Base-by-base conservation (phyloP, 2,329 filamentous ascomycete genomes). In the Scorias spongiosa region DNA sequence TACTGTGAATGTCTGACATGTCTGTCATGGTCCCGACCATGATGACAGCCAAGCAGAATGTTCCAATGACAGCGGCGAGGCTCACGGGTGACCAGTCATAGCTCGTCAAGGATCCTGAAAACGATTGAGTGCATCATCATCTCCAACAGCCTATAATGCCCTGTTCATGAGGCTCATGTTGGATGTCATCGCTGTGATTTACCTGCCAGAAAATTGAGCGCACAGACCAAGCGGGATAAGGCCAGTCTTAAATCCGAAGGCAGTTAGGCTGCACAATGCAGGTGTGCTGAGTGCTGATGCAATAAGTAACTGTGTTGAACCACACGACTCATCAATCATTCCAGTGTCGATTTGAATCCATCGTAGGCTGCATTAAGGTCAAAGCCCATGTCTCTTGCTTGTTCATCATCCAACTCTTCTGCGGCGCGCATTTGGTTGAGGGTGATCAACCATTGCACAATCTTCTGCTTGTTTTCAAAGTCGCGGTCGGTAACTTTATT, bases 371-470 rank as follows among this genome's bases (percentile, higher is more conserved):
- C 80, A 59, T 94, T 86, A 57, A 96, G 93, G 61, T 96, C 89
- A 62, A 94, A 78, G 52, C 91, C 83, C 53, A 96, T 68, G 63
- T 98, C 87, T 45, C 89, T 72, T 5, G 84, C 84, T 65, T 95
- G 86, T 46, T 89, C 80, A 56, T 93, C 84, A 53, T 75, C 81
- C 53, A 98, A 64, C 61, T 94, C 87, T 57, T 96, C 88, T 1
- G 86, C 87, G 8, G 88, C 91, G 58, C 85, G 85, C 91, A 98
- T 96, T 66, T 95, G 88, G 60, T 98, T 98, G 50, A 98, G 70
- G 6, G 85, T 83, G 56, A 98, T 98, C 52, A 98, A 72, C 91
- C 91, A 98, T 62, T 95, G 88, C 45, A 98, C 87, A 54, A 98
- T 96, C 72, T 96, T 96, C 54, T 84, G 87, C 52, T 93, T 81